Base-by-base conservation (phyloP, 176 grass and related monocot species). In the Oryza nivara region DNA sequence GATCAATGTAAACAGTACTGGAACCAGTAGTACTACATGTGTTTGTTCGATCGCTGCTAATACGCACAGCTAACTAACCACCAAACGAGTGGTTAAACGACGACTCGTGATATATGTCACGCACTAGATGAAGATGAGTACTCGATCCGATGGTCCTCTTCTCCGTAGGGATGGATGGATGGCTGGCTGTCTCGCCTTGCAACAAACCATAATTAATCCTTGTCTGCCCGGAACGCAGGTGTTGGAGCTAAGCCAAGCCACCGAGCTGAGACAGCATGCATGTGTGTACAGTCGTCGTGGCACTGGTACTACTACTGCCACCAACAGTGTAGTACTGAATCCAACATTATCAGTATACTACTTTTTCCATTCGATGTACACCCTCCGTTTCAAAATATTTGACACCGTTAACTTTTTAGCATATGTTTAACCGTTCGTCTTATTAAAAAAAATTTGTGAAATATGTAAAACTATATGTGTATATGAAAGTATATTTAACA, bases 161-260 rank as follows among this genome's bases (percentile, higher is more conserved):
- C 49, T 15, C 14, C 49, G 49, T 49, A 4, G 54, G 54, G 30
- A 32, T 32, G 30, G 28, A 28, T 28, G 25, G 28, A 30, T 30
- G 28, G 28, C 0, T 35, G 52, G 52, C 16, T 58, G 46, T 17
- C 58, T 22, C 43, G 15, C 22, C 23, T 2, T 2, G 75, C 75
- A 36, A 75, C 70, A 6, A 82, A 82, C 44, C 4, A 5, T 41
- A 66, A 83, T 67, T 64, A 75, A 67, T 17, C 71, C 20, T 60
- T 74, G 71, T 65, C 68, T 43, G 35, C 32, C 46, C 78, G 23
- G 25, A 20, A 30, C 43, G 5, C 5, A 8, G 43, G 14, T 63
- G 71, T 11, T 75, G 73, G 47, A 75, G 44, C 71, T 25, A 28
- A 28, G 28, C 28, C 30, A 32, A 32, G 60, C 77, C 4, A 16